Evolutionary conservation across 2,329 filamentous ascomycete species (phyloP).

Genomic region (Coniochaeta prunicola): DNA sequence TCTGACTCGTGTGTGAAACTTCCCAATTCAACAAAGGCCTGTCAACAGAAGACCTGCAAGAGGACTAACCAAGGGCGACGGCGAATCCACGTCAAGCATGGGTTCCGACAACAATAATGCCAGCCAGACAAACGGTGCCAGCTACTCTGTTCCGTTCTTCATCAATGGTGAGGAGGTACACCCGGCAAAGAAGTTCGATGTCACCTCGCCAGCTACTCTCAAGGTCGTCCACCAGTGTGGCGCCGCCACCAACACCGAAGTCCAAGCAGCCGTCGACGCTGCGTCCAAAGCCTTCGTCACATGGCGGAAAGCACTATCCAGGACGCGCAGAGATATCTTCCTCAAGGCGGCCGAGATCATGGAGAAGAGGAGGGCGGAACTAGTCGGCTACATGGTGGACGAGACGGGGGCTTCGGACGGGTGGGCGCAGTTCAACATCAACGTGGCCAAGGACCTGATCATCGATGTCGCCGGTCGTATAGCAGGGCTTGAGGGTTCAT

Average conservation of each 20-base stretch:
- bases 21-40: background rate
- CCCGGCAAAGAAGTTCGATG: constrained; percentile 16
- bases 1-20: background rate
- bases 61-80: background rate
- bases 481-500: constrained; percentile 22
- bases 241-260: constrained; percentile 18
- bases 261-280: constrained; percentile 23
- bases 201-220: constrained; percentile 20
- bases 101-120: constrained; percentile 1
- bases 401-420: constrained; percentile 34
- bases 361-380: constrained; percentile 49
- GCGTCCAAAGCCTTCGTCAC: constrained; percentile 61
- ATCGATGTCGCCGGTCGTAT: constrained; percentile 35
- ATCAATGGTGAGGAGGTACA: constrained; percentile 22
- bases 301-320: constrained; percentile 59
- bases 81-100: constrained; percentile 5
- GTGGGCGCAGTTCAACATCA: constrained; percentile 37
- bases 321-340: constrained; percentile 60
- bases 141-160: constrained; percentile 21
- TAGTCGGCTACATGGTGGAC: constrained; percentile 48
- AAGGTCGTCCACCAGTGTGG: constrained; percentile 19
- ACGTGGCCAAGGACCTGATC: constrained; percentile 26
- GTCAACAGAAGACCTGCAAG: background rate
- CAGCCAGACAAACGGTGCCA: constrained; percentile 4
- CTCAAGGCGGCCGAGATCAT: constrained; percentile 62